phyloP scores from a whole-genome alignment of 164 flowering plant species.

The Stephania japonica region DNA sequence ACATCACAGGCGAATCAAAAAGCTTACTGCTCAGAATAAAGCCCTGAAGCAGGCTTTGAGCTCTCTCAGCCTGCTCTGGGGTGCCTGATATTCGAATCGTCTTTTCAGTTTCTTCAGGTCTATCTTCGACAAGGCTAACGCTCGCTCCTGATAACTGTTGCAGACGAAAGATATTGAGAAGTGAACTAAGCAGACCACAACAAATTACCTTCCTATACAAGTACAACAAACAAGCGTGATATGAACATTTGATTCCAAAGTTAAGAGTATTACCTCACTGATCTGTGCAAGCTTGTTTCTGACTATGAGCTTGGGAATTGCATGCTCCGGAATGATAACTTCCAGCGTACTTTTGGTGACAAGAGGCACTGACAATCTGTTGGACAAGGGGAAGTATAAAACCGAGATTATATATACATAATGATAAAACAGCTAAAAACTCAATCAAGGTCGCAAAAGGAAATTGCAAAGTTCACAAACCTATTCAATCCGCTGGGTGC shows the following conservation, averaged over 20 bases:
- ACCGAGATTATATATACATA: background rate
- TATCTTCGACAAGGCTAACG: slow-evolving; percentile 64
- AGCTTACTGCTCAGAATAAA: slow-evolving; percentile 94
- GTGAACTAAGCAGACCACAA: background rate
- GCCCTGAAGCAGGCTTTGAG: slow-evolving; percentile 96
- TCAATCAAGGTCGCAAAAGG: background rate
- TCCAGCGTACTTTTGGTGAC: slow-evolving; percentile 88
- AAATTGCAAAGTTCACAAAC: slow-evolving; percentile 25
- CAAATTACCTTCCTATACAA: no score
- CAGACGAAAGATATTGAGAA: background rate
- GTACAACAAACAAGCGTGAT: no score
- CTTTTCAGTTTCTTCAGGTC: slow-evolving; percentile 56
- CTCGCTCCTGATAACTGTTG: slow-evolving; percentile 87
- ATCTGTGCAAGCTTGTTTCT: slow-evolving; percentile 80
- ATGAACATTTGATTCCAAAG: background rate
- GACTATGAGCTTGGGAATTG: slow-evolving; percentile 77
- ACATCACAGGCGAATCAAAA: slow-evolving; percentile 5
- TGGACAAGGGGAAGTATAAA: slow-evolving; percentile 6
- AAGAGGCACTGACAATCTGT: slow-evolving; percentile 57
- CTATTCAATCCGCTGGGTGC: slow-evolving; percentile 45
- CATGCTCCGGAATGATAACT: slow-evolving; percentile 82
- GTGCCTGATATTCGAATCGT: slow-evolving; percentile 82
- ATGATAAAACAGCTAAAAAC: background rate
- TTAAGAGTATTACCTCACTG: slow-evolving; percentile 59
- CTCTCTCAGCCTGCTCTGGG: slow-evolving; percentile 97